Conservation (phyloP, 2,329 filamentous ascomycete genomes). For the Ascochyta rabiei region DNA sequence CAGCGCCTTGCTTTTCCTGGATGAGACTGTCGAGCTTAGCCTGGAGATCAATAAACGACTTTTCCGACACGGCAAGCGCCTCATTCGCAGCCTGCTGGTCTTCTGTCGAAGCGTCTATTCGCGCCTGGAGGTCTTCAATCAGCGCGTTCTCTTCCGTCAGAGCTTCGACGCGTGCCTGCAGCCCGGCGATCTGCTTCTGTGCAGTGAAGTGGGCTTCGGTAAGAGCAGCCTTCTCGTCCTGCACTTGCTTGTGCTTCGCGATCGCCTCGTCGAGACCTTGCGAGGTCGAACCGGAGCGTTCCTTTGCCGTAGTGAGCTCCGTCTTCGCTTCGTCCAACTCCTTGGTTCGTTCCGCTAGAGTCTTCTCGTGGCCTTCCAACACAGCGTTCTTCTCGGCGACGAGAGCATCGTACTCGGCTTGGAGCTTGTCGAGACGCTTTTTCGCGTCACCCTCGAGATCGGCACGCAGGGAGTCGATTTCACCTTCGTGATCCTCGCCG, state of each 20-base stretch:
- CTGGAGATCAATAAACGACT: constrained; percentile 25
- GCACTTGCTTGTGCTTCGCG: constrained; percentile 29
- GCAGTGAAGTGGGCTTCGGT: constrained; percentile 30
- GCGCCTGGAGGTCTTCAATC: constrained; percentile 19
- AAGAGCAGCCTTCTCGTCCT: constrained; percentile 31
- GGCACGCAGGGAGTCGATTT: constrained; percentile 44
- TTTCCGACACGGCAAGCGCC: constrained; percentile 22
- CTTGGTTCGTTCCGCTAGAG: constrained; percentile 24
- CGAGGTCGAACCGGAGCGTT: constrained; percentile 32
- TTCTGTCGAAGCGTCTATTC: constrained; percentile 23
- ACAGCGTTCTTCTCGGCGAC: constrained; percentile 36
- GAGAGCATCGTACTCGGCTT: constrained; percentile 41
- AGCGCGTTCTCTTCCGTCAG: constrained; percentile 21
- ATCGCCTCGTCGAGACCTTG: constrained; percentile 32
- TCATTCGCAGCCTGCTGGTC: constrained; percentile 30
- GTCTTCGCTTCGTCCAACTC: constrained; percentile 29
- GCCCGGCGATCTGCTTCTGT: constrained; percentile 29
- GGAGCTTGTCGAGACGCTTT: constrained; percentile 39
- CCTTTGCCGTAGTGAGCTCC: constrained; percentile 27
- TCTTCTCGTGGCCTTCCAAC: constrained; percentile 31
- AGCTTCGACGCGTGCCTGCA: constrained; percentile 31
- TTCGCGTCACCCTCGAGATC: constrained; percentile 47
- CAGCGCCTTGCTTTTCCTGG: constrained; percentile 22
- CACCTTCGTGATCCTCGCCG: constrained; percentile 41
- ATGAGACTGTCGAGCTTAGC: constrained; percentile 25